Evolutionary conservation across 2,329 filamentous ascomycete genomes (phyloP).

Genomic region (Aspergillus niger): DNA sequence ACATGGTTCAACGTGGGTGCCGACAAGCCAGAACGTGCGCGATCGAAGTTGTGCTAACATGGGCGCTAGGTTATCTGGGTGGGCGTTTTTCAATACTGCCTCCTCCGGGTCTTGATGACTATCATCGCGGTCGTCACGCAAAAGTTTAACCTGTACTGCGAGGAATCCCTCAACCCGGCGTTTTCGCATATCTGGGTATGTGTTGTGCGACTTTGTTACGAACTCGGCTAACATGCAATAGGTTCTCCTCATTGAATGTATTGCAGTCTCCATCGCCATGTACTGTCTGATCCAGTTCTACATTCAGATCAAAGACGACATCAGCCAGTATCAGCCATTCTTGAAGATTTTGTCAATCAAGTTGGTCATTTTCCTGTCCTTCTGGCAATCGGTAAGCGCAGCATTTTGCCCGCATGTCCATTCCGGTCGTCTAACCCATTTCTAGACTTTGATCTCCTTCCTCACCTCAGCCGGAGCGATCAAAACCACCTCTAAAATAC

Average conservation of each 20-base stretch:
- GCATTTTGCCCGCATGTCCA: too few relatives aligned
- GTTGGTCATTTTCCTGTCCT: slow-evolving; percentile 85
- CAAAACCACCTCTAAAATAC: slow-evolving; percentile 62
- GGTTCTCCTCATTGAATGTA: slow-evolving; percentile 68
- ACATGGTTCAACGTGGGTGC: slow-evolving; percentile 78
- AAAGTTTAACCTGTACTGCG: slow-evolving; percentile 71
- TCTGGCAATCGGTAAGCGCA: slow-evolving; percentile 69
- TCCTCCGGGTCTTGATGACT: slow-evolving; percentile 77
- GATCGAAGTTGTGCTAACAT: neutral
- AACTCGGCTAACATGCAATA: slow-evolving; percentile 33
- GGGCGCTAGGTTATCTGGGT: slow-evolving; percentile 62
- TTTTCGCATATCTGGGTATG: slow-evolving; percentile 83
- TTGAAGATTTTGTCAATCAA: slow-evolving; percentile 86
- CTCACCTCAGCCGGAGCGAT: slow-evolving; percentile 65
- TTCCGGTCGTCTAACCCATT: neutral
- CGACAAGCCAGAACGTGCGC: neutral
- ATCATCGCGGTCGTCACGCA: slow-evolving; percentile 74
- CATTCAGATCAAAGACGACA: slow-evolving; percentile 68
- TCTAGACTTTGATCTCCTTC: slow-evolving; percentile 59
- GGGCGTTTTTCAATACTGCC: slow-evolving; percentile 82
- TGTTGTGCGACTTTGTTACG: slow-evolving; percentile 29
- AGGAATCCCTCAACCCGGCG: slow-evolving; percentile 72
- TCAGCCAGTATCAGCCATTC: slow-evolving; percentile 70
- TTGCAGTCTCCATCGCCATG: slow-evolving; percentile 80
- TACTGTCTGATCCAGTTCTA: slow-evolving; percentile 89